A percentile compares a stretch with the other conserved stretches of the same genome.
phyloP scores from a whole-genome alignment of 1,284 basidiomycete genomes.

The Leccinum griseonigrum region DNA sequence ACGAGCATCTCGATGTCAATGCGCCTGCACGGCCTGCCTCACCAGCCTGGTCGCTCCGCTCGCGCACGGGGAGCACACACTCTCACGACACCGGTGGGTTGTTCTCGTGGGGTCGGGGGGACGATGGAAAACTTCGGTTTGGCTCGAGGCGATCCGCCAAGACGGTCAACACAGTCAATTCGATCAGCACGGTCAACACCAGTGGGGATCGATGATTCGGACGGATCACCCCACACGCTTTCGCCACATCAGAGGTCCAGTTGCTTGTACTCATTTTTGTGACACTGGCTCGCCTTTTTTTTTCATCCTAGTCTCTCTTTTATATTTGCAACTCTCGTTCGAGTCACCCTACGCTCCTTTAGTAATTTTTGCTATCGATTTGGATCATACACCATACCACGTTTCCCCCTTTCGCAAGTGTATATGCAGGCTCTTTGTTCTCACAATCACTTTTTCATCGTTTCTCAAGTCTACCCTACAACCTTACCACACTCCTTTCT shows the following conservation, averaged over 20 bases:
- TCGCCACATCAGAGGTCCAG: background rate
- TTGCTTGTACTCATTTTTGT: conserved; percentile 10
- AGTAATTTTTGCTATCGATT: conserved; percentile 31
- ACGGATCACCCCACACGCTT: background rate
- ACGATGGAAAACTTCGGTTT: conserved; percentile 61
- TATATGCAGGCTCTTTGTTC: background rate
- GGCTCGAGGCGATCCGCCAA: conserved; percentile 66
- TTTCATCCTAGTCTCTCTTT: background rate
- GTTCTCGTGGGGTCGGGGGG: conserved; percentile 60
- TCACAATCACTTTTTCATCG: background rate
- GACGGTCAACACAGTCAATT: conserved; percentile 37
- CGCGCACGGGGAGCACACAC: conserved; percentile 64
- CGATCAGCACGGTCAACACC: conserved; percentile 11
- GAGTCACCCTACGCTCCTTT: conserved; percentile 31
- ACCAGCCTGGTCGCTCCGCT: conserved; percentile 80
- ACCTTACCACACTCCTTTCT: conserved; percentile 18
- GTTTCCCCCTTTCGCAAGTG: background rate
- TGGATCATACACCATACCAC: conserved; percentile 15
- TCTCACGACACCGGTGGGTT: conserved; percentile 62
- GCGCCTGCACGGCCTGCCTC: conserved; percentile 64
- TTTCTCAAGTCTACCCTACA: conserved; percentile 4
- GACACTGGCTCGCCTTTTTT: background rate
- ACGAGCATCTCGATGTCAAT: conserved; percentile 44
- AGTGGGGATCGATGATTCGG: conserved; percentile 28
- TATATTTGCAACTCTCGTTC: conserved; percentile 16